Evolutionary conservation across 306 rosid species (phyloP).

Genomic region (Acacia confusa): DNA sequence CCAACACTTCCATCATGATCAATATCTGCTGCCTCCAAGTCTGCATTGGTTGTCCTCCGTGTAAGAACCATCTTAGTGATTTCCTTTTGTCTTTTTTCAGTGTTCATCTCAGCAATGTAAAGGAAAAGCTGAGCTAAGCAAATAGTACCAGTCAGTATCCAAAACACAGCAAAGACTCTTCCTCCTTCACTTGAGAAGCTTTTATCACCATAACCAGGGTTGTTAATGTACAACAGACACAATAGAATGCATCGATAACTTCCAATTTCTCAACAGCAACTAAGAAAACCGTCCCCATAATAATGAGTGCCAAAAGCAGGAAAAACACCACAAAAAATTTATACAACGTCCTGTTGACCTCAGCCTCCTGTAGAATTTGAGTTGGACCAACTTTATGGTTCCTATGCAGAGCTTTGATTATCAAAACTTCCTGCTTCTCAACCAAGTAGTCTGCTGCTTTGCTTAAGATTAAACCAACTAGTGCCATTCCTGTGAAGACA

Average conservation of each 20-base stretch:
- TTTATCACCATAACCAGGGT: slow-evolving; percentile 68
- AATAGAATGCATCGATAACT: slow-evolving; percentile 42
- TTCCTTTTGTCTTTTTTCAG: slow-evolving; percentile 63
- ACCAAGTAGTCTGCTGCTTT: slow-evolving; percentile 50
- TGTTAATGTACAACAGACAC: slow-evolving; percentile 54
- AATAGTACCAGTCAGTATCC: slow-evolving; percentile 75
- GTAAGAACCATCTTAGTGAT: slow-evolving; percentile 67
- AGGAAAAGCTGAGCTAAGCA: slow-evolving; percentile 76
- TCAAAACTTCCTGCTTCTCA: slow-evolving; percentile 53
- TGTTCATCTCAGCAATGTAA: slow-evolving; percentile 68
- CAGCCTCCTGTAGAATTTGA: slow-evolving; percentile 43
- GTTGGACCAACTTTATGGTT: slow-evolving; percentile 30
- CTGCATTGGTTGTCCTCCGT: slow-evolving; percentile 48
- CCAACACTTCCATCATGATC: slow-evolving; percentile 66
- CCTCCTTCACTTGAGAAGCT: slow-evolving; percentile 79
- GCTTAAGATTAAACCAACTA: slow-evolving; percentile 45
- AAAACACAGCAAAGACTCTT: slow-evolving; percentile 75
- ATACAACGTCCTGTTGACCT: slow-evolving; percentile 42
- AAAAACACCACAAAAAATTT: slow-evolving; percentile 38
- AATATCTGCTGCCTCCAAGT: slow-evolving; percentile 88
- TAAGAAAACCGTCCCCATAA: slow-evolving; percentile 37
- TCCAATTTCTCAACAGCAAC: slow-evolving; percentile 40
- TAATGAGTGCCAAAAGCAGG: slow-evolving; percentile 35
- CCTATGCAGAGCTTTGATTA: slow-evolving; percentile 44
- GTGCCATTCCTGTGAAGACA: slow-evolving; percentile 55